Conservation (phyloP, 441 rosid genomes). For the Populus hybrid region DNA sequence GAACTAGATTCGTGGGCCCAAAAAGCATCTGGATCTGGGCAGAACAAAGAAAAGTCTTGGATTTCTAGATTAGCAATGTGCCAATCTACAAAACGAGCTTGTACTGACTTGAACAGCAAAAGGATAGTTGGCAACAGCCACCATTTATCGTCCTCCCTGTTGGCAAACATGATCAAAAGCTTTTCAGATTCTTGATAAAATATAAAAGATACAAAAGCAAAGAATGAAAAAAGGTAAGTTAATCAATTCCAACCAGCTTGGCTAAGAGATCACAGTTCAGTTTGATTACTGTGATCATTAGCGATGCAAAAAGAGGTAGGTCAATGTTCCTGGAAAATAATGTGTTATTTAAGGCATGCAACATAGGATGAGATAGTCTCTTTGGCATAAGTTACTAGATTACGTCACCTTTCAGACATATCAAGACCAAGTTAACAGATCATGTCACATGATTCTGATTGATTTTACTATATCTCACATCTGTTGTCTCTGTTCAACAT, state of each 20-base stretch:
- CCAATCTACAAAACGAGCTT: conserved; percentile 90
- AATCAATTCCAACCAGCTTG: not conserved
- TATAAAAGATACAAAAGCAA: not conserved
- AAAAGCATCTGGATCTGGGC: conserved; percentile 84
- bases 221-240: not conserved
- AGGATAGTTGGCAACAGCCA: conserved; percentile 90
- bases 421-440: not conserved
- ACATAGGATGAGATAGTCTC: not conserved
- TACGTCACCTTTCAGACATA: not conserved
- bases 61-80: conserved; percentile 92
- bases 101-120: conserved; percentile 59
- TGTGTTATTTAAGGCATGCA: not conserved
- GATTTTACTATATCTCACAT: too few species aligned
- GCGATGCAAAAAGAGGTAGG: not conserved
- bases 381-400: not conserved
- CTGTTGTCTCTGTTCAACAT: not conserved
- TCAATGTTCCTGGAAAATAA: not conserved
- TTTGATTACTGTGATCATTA: not conserved
- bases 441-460: not conserved
- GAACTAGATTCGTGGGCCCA: conserved; percentile 83
- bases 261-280: not conserved
- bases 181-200: not conserved
- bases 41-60: conserved; percentile 71
- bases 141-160: conserved; percentile 89
- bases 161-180: conserved; percentile 15